Base-by-base conservation (phyloP, 257 asterid species). In the Solanum boliviense region DNA sequence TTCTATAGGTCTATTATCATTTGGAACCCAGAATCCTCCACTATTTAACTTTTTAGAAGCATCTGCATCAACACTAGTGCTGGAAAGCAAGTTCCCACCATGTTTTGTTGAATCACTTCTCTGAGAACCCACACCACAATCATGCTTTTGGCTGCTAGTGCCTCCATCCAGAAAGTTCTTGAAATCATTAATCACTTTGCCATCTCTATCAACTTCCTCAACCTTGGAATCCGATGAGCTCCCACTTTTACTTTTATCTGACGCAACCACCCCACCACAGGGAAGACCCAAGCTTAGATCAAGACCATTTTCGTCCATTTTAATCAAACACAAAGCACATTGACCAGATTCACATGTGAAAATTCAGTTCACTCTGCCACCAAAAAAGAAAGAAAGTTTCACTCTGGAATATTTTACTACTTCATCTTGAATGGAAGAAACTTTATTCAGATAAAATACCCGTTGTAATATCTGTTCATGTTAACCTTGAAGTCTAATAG, bases 91-190 rank as follows among this genome's bases (percentile, higher is more conserved):
- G 90, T 88, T 91, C 89, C 94, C 95, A 67, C 90, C 96, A n/a
- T 92, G 87, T 87, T 92, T 95, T 21, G 87, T 65, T 4, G 93
- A 89, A 87, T 93, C 90, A 88, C 46, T 34, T 82, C 89, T 89
- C 82, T 86, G 94, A 83, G 88, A 88, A 81, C 90, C 89, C 62
- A 87, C 86, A 34, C 88, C 89, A 81, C 91, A 75, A 68, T 88
- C 90, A 52, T 76, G 94, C 65, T 92, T 95, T 87, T 90, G 94
- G 90, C 70, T 31, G 86, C 86, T 82, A 82, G 89, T 94, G 75
- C 98, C 95, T 52, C 99, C 98, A 91, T 97, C 98, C 74, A 97
- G 94, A 90, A 96, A 97, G 89, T 91, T 95, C 88, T 97, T 97
- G 93, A 97, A 95, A 93, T 96, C 98, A 38, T 92, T 94, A 90